phyloP scores from a whole-genome alignment of 495 filamentous ascomycete genomes.

The Cercophora newfieldiana region DNA sequence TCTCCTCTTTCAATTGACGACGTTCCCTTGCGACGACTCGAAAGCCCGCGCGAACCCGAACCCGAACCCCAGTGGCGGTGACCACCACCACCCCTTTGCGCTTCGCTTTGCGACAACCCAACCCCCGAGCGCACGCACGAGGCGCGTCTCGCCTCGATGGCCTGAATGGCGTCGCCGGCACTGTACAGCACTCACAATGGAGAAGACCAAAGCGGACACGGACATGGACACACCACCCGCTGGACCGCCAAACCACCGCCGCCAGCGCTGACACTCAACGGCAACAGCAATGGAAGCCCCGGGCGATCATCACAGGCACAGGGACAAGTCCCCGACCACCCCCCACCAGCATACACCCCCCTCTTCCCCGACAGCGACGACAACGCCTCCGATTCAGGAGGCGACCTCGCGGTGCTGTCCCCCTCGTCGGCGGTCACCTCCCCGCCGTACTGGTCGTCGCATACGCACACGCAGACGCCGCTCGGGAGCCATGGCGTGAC shows the following conservation, averaged over 20 bases:
- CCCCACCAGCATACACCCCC: background rate
- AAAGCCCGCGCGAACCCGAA: background rate
- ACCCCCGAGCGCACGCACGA: background rate
- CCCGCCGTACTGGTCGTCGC: constrained; percentile 37
- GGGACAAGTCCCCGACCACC: background rate
- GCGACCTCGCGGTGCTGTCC: constrained; percentile 17
- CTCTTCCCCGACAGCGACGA: constrained; percentile 19
- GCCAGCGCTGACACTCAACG: background rate
- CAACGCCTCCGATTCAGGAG: constrained; percentile 19
- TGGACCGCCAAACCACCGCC: no score
- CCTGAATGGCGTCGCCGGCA: constrained; percentile 35
- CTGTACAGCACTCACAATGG: constrained; percentile 10
- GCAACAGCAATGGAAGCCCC: background rate
- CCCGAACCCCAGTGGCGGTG: background rate
- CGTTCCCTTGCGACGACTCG: background rate
- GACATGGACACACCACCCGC: background rate
- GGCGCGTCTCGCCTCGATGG: constrained; percentile 20
- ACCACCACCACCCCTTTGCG: background rate
- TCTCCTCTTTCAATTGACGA: no score
- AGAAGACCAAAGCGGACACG: background rate
- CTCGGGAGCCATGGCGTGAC: background rate
- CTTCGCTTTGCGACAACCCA: background rate
- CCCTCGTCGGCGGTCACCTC: constrained; percentile 30
- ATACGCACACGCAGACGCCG: constrained; percentile 6
- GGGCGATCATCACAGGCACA: no score